Base-by-base conservation (phyloP, 1,284 basidiomycete genomes). In the Ceratorhiza oryzae-sativae region DNA sequence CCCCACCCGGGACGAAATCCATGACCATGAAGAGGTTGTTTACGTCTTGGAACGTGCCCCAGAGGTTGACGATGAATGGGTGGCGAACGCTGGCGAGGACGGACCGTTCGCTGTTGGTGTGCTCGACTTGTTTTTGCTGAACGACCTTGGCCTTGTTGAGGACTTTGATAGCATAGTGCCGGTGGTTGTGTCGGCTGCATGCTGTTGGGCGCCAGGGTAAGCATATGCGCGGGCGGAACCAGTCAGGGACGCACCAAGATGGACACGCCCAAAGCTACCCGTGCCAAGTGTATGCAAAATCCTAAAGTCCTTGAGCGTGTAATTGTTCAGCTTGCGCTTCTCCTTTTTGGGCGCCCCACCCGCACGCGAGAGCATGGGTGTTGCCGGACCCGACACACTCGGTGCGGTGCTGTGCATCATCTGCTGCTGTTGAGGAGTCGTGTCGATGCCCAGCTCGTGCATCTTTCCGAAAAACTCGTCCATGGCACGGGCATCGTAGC, bases 21-120 rank as follows among this genome's bases (percentile, higher is more conserved):
- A 99, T 98, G 72, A 99, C 96, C 95, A 99, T 98, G 84, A 97
- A 99, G 13, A 99, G 84, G 79, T 98, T 98, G 55, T 92, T 86
- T 10, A 89, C 83, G 78, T 98, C 97, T 77, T 97, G 94, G 82
- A 99, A 99, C 0, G 94, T 93, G 30, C 97, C 97, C 97, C 97
- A 99, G 4, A 99, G 87, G 78, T 98, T 99, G 83, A 99, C 90
- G 75, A 99, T 92, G 82, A 99, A 99, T 1, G 96, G 93, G 80
- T 98, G 95, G 65, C 96, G 90, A 0, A 97, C 93, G 32, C 89
- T 86, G 72, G 92, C 89, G 53, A 99, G 87, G 85, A 99, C 95
- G 73, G 88, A 87, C 77, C 95, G 90, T 82, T 99, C 97, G 76
- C 95, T 97, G 80, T 97, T 97, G 32, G 97, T 98, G 79, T 99